A percentile compares a stretch with the other conserved stretches of the same genome.
phyloP scores from a whole-genome alignment of 495 filamentous ascomycete genomes.

The Mycothermus thermophilus region DNA sequence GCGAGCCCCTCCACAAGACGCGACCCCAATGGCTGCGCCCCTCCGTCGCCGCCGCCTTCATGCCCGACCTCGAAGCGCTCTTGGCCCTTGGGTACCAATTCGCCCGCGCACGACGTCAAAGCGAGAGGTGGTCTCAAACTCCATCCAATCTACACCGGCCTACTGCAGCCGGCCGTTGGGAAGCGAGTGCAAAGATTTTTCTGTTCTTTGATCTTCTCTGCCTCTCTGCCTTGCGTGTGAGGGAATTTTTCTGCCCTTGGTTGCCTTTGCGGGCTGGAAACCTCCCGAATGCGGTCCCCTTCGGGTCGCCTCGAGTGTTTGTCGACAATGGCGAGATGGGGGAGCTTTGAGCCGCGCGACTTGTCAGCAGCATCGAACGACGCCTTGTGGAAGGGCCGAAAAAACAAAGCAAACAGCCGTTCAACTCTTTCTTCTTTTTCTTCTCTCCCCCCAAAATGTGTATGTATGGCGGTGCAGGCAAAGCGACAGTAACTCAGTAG shows the following conservation, averaged over 20 bases:
- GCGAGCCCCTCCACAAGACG: too few species aligned
- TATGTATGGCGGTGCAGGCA: too few species aligned
- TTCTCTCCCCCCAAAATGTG: too few species aligned
- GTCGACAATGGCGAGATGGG: neutral
- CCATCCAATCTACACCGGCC: conserved; percentile 3
- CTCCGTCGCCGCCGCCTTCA: conserved; percentile 12
- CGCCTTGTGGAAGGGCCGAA: conserved; percentile 6
- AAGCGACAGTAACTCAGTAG: conserved; percentile 10
- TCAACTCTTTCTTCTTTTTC: conserved; percentile 6
- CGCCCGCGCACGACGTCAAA: conserved; percentile 3
- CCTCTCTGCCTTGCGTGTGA: too few species aligned
- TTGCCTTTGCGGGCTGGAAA: neutral
- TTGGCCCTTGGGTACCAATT: conserved; percentile 24
- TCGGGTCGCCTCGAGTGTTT: conserved; percentile 1
- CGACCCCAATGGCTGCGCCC: too few species aligned
- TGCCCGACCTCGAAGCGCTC: conserved; percentile 24
- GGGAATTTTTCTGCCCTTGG: neutral
- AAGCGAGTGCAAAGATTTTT: neutral
- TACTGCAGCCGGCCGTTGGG: conserved; percentile 1
- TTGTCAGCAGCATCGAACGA: conserved; percentile 1
- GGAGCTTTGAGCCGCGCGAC: neutral
- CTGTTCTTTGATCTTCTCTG: too few species aligned
- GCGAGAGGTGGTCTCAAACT: too few species aligned
- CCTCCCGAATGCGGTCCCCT: neutral
- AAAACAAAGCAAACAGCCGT: too few species aligned